phyloP scores from a whole-genome alignment of 192 early-diverging fungal genomes.

The Coemansia sp. region DNA sequence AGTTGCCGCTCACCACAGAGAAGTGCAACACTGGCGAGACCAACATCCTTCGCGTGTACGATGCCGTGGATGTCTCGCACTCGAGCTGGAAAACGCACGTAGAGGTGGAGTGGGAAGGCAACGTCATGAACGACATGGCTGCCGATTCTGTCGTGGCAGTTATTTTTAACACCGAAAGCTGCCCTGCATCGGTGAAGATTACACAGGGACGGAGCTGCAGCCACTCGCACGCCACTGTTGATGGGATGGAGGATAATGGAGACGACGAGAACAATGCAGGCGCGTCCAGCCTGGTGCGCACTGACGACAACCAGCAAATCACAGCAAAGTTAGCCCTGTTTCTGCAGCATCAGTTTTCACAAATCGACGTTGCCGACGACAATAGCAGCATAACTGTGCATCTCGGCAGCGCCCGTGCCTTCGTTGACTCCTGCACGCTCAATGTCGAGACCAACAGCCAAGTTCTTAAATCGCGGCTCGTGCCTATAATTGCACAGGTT shows the following conservation, averaged over 20 bases:
- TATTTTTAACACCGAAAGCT: slow-evolving; percentile 78
- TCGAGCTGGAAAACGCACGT: slow-evolving; percentile 56
- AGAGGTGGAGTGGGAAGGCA: slow-evolving; percentile 88
- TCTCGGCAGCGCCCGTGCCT: slow-evolving; percentile 20
- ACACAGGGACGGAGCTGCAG: slow-evolving; percentile 35
- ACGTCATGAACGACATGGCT: slow-evolving; percentile 91
- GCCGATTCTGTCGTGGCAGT: slow-evolving; percentile 91
- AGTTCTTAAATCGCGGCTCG: slow-evolving; percentile 31
- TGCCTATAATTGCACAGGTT: slow-evolving; percentile 34
- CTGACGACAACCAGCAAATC: slow-evolving; percentile 13
- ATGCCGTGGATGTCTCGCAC: slow-evolving; percentile 71
- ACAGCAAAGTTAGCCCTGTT: slow-evolving; percentile 32
- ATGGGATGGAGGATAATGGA: not conserved
- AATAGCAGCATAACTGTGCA: slow-evolving; percentile 20
- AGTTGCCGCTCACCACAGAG: slow-evolving; percentile 37
- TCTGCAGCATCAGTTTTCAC: slow-evolving; percentile 44
- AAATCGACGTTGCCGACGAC: slow-evolving; percentile 21
- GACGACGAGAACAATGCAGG: not conserved
- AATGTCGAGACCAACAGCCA: slow-evolving; percentile 35
- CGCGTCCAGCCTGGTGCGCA: slow-evolving; percentile 14
- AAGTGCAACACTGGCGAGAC: slow-evolving; percentile 17
- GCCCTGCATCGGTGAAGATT: slow-evolving; percentile 84
- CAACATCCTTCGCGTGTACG: slow-evolving; percentile 60
- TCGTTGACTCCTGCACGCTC: slow-evolving; percentile 24
- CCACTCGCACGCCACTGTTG: slow-evolving; percentile 12